Evolutionary conservation across 768 basidiomycete genomes (phyloP).

Genomic region (Lentinula sp.): DNA sequence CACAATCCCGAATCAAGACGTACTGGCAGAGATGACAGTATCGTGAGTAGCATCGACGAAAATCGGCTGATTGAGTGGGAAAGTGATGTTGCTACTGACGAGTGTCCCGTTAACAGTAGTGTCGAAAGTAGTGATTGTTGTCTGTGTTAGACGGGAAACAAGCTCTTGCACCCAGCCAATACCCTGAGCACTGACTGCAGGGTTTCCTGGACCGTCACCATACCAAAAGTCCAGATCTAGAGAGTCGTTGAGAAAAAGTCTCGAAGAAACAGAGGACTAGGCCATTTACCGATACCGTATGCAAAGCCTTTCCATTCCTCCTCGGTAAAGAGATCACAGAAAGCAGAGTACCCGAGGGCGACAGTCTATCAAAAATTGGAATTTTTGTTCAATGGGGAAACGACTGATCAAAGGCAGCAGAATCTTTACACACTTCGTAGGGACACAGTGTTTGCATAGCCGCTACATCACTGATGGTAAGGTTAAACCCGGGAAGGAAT

Average conservation of each 20-base stretch:
- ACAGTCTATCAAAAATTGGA: constrained; percentile 47
- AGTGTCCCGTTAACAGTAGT: constrained; percentile 67
- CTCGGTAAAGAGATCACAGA: constrained; percentile 74
- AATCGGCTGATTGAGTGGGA: constrained; percentile 52
- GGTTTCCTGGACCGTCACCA: constrained; percentile 62
- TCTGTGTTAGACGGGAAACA: constrained; percentile 61
- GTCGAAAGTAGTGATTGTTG: constrained; percentile 43
- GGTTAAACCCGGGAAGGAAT: constrained; percentile 42
- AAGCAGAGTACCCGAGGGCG: constrained; percentile 68
- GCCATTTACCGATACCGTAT: constrained; percentile 38
- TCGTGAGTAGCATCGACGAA: constrained; percentile 77
- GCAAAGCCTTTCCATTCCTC: constrained; percentile 79
- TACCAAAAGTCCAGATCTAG: constrained; percentile 58
- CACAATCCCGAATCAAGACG: constrained; percentile 11
- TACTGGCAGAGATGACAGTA: constrained; percentile 60
- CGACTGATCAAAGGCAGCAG: not conserved
- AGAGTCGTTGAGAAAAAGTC: not conserved
- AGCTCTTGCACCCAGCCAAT: constrained; percentile 69
- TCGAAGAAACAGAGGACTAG: not conserved
- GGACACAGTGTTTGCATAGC: constrained; percentile 67
- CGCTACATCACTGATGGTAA: constrained; percentile 47
- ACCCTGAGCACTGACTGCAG: constrained; percentile 54
- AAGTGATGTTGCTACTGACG: constrained; percentile 43
- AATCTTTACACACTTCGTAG: constrained; percentile 47
- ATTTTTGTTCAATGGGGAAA: not conserved